Base-by-base conservation (phyloP, 371 early-diverging fungal genomes). In the Conidiobolus incongruus region DNA sequence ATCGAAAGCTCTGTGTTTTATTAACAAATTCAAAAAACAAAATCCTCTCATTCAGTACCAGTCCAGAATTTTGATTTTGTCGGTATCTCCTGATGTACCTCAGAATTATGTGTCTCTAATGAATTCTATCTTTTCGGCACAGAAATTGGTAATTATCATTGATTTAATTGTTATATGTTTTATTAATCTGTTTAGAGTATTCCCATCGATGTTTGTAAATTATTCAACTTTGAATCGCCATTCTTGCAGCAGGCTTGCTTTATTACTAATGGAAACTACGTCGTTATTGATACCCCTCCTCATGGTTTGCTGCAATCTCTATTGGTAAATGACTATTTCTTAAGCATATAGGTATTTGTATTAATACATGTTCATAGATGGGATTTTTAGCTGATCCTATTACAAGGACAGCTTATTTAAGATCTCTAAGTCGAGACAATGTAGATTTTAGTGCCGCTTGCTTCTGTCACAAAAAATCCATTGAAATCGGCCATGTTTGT, bases 91-190 rank as follows among this genome's bases (percentile, higher is more conserved):
- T 0, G 94, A 92, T 52, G 62, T 75, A 2, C 69, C 94, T 2
- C 62, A 66, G 23, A 87, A 93, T 49, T 92, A 95, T 58, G 86
- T 93, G 32, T 71, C 88, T 5, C 66, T 87, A 40, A 95, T 95
- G 96, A 95, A 95, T 57, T 73, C 76, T 47, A 89, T 93, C 26
- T 95, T 95, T 56, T 80, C 92, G 0, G 93, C 92, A 1, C 92
- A 95, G 59, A 83, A 82, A 46, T 60, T 70, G 42, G 83, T 77
- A 66, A 49, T 65, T 50, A 15, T 32, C 0, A 26, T 45, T 44
- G 33, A 5, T 6, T 17, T 31, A 29, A 6, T 35, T 31, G 7
- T 6, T 4, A 15, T 4, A 21, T 15, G 4, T 22, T 21, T 23
- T 1, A 36, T 13, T 21, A 35, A 8, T 13, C 4, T 24, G 17